Evolutionary conservation across 83 land plant species (phyloP).

Genomic region (Diphasiastrum complanatum): DNA sequence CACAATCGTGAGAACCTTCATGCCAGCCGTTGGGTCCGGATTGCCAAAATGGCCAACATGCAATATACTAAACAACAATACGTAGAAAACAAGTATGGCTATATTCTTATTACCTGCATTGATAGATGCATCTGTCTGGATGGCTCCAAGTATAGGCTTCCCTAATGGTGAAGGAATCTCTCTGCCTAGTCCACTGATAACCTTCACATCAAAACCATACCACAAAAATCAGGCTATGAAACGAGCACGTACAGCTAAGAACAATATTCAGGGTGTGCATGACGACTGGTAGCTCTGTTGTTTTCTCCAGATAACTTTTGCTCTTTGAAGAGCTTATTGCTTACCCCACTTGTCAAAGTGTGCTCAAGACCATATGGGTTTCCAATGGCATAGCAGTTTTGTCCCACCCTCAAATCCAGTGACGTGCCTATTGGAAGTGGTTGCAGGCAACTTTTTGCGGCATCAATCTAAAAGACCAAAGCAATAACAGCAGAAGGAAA

Average conservation of each 20-base stretch:
- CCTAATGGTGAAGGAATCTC: conserved; percentile 90
- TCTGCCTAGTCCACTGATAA: conserved; percentile 84
- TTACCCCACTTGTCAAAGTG: conserved; percentile 92
- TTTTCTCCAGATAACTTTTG: not conserved
- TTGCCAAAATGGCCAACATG: not conserved
- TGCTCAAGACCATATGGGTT: conserved; percentile 88
- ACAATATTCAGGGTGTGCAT: not conserved
- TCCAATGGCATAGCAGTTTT: conserved; percentile 92
- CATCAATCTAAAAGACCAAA: conserved; percentile 55
- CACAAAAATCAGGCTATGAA: not conserved
- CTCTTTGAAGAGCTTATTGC: not conserved
- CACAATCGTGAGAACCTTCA: too few species aligned
- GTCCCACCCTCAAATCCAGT: conserved; percentile 64
- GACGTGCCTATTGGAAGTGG: conserved; percentile 76
- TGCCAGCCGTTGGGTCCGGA: too few species aligned
- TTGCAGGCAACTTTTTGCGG: conserved; percentile 43
- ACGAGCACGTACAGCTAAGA: not conserved
- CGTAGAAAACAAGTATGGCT: conserved; percentile 8
- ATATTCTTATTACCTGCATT: conserved; percentile 54
- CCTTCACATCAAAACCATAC: conserved; percentile 32
- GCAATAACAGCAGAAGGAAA: not conserved
- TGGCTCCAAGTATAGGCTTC: conserved; percentile 65
- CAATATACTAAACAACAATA: not conserved
- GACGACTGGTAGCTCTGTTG: not conserved
- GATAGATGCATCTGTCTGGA: conserved; percentile 93